Evolutionary conservation across 306 rosid species (phyloP), one percentile per base, ranked within the genome.

Genomic region (Medicago arabica): DNA sequence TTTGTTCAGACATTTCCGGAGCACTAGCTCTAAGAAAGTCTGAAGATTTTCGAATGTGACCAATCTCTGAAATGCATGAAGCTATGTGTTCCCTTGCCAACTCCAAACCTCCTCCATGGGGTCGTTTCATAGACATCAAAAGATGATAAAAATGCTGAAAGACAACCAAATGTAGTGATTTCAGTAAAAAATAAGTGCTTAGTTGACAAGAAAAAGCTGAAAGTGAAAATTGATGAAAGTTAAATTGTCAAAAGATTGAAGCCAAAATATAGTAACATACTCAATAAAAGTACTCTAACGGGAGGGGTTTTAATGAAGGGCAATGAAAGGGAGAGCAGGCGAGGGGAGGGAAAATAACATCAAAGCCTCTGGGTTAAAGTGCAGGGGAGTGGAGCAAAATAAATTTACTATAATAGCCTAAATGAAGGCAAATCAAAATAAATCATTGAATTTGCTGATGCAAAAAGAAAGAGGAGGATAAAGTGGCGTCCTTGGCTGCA

Each of bases 101-200:
- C 91, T 92, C 97, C 84, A 89, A 88, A 15, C 98, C 98, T 81
- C 97, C 89, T 62, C 98, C 98, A 90, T 90, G 98, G 74, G 97
- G 96, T 59, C 97, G 92, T 88, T 89, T 89, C 93, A 95, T 76
- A 71, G 93, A 87, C 70, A 85, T 70, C 83, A 95, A 89, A 78
- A 90, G 91, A 78, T 95, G 97, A 78, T 89, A 90, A 82, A 95
- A 89, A 76, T 95, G 97, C 98, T 95, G 97, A 77, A 88, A 84
- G 69, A 75, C 82, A 84, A 77, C 58, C 11, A 65, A 70, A 51
- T 50, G 77, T 73, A 53, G 13, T 15, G 72, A 83, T 28, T 61
- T 82, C 66, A 64, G 73, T 66, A 25, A 17, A 68, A 57, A 34
- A 44, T 0, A 28, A 28, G 58, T 81, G 67, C 53, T 65, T 71